A percentile compares a stretch with the other conserved stretches of the same genome.
Conservation (phyloP, 2,329 filamentous ascomycete species). For the Aspergillus persii region DNA sequence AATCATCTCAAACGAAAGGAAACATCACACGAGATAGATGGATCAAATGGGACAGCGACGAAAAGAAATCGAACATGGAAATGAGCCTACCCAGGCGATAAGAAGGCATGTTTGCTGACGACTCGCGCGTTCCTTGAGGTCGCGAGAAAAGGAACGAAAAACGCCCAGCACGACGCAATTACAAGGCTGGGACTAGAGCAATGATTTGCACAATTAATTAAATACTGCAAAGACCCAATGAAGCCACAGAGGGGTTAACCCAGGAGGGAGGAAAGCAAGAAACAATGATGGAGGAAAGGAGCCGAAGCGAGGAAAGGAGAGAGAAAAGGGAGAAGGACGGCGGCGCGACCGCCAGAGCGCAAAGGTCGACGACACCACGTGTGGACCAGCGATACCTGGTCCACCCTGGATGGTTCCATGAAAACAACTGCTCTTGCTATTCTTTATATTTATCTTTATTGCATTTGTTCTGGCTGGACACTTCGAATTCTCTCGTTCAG, state of each 20-base stretch:
- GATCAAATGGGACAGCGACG: neutral
- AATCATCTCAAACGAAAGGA: neutral
- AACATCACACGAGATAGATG: neutral
- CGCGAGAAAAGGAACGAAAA: neutral
- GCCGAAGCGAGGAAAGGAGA: constrained; percentile 6
- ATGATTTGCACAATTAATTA: neutral
- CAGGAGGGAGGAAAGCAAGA: neutral
- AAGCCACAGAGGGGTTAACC: neutral
- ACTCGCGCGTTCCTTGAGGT: neutral
- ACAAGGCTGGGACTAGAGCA: neutral
- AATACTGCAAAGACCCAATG: neutral
- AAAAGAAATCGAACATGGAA: neutral
- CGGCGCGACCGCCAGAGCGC: no score
- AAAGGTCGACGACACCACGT: constrained; percentile 4
- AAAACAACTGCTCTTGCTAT: no score
- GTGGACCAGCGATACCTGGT: neutral
- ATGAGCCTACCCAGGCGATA: constrained; percentile 17
- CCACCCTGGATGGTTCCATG: no score
- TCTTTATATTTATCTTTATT: neutral
- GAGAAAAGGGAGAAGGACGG: neutral
- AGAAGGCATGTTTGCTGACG: constrained; percentile 7
- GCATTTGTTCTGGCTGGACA: neutral
- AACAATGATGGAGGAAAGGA: neutral
- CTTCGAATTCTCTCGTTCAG: no score
- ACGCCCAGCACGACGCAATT: neutral